Base-by-base conservation (phyloP, 257 asterid species). In the Nicotiana noctiflora region DNA sequence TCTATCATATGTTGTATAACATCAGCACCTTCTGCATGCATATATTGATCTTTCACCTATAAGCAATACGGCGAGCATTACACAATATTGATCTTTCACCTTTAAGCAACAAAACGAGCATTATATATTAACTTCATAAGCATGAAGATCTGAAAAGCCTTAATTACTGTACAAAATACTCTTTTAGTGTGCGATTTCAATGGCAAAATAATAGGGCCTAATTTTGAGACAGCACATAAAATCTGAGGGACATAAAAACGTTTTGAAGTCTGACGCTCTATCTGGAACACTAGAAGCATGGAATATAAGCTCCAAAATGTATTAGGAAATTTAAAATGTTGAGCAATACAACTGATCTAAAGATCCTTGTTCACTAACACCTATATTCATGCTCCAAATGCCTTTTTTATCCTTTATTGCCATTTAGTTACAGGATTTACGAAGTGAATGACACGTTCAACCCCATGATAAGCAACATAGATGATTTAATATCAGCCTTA, bases 1-100 rank as follows among this genome's bases (percentile, higher is more conserved):
- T 96, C 98, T 21, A 96, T 94, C 90, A 96, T 90, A 81, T 96
- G 99, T 81, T 90, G 98, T 85, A 96, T 88, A 82, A 94, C 97
- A 27, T 96, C 98, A 56, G 92, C 92, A 2, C 99, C 99, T 80
- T 96, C 98, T 21, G 93, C 84, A 84, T 94, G 97, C 90, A 86
- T 87, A 83, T 81, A 55, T 11, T 75, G 87, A 82, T 91, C 97
- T 83, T 96, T 94, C 37, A 94, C 99, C 99, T 96, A 89, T 83
- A 83, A 25, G 9, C 61, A 60, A 37, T 49, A 76, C 61, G 53
- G 18, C 34, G 27, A 23, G 27, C n/a, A 68, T 60, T 23, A 34
- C 68, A 40, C 37, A 52, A 53, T 81, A 44, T 13, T 75, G 87
- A 82, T 90, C 96, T 83, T 92, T 92, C 29, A 91, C 98, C 98